These are phyloP conservation scores for Boletus huronensis DNA, from an alignment of 768 basidiomycete species.

Conservation along the genomic window DNA sequence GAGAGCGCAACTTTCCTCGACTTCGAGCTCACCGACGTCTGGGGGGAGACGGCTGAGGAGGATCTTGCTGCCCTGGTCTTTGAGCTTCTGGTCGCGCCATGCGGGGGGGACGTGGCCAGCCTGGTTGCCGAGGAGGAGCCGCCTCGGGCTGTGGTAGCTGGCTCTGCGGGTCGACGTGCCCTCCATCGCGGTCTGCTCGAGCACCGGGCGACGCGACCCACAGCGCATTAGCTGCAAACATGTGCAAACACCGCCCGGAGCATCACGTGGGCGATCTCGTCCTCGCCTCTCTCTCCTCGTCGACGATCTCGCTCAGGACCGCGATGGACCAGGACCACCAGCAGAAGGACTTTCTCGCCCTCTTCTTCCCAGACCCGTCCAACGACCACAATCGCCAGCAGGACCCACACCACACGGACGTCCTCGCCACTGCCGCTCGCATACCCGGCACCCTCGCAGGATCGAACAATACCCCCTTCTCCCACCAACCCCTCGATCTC, in stretches of 20 bases:
- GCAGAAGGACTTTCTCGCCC: slow-evolving; percentile 36
- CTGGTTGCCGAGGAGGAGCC: slow-evolving; percentile 53
- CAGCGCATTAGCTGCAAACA: neutral
- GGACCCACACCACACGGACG: slow-evolving; percentile 22
- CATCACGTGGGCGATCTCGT: slow-evolving; percentile 18
- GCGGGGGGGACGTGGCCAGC: slow-evolving; percentile 57
- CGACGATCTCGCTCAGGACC: too few species aligned
- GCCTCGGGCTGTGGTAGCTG: slow-evolving; percentile 52
- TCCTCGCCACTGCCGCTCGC: slow-evolving; percentile 9
- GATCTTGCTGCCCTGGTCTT: slow-evolving; percentile 57
- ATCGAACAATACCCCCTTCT: slow-evolving; percentile 13
- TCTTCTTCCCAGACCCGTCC: slow-evolving; percentile 32
- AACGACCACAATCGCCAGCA: slow-evolving; percentile 25
- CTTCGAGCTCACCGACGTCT: slow-evolving; percentile 67
- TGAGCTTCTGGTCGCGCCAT: slow-evolving; percentile 48
- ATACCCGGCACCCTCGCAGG: neutral
- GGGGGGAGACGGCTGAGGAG: slow-evolving; percentile 60
- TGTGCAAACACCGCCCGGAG: neutral
- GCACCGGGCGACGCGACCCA: neutral
- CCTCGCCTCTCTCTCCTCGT: too few species aligned
- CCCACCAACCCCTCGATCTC: slow-evolving; percentile 46
- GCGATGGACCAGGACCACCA: slow-evolving; percentile 34
- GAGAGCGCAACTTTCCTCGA: slow-evolving; percentile 47
- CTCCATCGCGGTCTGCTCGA: too few species aligned
- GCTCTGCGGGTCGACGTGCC: slow-evolving; percentile 33